Evolutionary conservation across 2,329 filamentous ascomycete genomes (phyloP).

Genomic region (Microcyclosporella mali): DNA sequence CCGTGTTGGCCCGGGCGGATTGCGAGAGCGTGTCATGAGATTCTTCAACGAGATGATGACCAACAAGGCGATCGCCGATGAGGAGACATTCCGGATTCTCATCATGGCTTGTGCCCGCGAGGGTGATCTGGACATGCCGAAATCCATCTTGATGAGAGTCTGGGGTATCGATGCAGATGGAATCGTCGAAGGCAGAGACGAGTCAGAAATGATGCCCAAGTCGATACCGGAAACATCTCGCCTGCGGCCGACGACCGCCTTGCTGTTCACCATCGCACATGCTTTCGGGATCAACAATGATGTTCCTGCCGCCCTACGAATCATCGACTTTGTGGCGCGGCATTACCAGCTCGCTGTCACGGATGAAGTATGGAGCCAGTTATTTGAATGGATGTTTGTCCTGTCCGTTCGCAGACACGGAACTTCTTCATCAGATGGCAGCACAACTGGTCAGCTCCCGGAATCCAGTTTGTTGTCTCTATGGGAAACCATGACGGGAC

Average conservation of each 20-base stretch:
- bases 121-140: conserved; percentile 44
- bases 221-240: conserved; percentile 46
- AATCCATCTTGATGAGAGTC: conserved; percentile 44
- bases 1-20: conserved; percentile 24
- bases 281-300: conserved; percentile 61
- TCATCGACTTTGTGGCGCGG: conserved; percentile 58
- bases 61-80: conserved; percentile 41
- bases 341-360: conserved; percentile 55
- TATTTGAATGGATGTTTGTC: conserved; percentile 63
- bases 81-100: conserved; percentile 49
- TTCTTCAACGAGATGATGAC: conserved; percentile 46
- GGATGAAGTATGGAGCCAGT: conserved; percentile 55
- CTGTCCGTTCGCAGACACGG: conserved; percentile 37
- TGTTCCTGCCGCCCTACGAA: conserved; percentile 51
- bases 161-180: conserved; percentile 50
- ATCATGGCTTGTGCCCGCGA: conserved; percentile 50
- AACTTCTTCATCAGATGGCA: conserved; percentile 24
- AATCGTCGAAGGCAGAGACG: conserved; percentile 31
- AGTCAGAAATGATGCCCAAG: conserved; percentile 30
- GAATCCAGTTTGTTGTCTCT: conserved; percentile 46
- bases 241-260: conserved; percentile 50
- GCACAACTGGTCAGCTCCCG: conserved; percentile 34
- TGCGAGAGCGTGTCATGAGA: conserved; percentile 26
- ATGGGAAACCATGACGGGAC: conserved; percentile 54
- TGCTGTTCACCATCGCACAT: conserved; percentile 64